Percentiles rank a stretch among this genome's conserved stretches.
Conservation (phyloP, 805 yeast species). For the Candida pseudoglaebosa region DNA sequence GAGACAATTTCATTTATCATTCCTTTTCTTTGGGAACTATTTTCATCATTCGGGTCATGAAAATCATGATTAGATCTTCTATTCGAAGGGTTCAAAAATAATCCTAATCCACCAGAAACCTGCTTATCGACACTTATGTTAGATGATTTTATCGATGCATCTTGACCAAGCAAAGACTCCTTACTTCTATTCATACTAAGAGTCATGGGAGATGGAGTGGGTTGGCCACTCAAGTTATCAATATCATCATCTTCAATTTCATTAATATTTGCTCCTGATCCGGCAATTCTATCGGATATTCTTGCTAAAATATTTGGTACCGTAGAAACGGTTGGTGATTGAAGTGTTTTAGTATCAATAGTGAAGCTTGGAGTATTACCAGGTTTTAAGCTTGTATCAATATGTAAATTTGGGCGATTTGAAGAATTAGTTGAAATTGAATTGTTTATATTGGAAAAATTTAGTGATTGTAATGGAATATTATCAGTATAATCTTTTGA, state of each 20-base stretch:
- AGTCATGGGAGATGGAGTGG: background rate
- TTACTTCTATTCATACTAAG: background rate
- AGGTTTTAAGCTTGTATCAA: background rate
- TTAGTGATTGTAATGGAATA: background rate
- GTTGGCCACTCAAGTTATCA: conserved; percentile 3
- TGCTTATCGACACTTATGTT: background rate
- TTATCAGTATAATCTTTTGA: conserved; percentile 3
- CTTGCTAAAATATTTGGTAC: conserved; percentile 20
- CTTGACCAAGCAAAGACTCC: background rate
- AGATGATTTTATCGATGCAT: background rate
- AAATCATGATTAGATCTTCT: background rate
- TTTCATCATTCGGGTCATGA: background rate
- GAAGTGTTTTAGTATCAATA: background rate
- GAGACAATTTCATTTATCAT: background rate
- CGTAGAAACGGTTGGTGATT: conserved; percentile 8
- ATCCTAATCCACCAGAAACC: conserved; percentile 7
- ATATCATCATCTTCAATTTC: background rate
- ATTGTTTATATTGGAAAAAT: background rate
- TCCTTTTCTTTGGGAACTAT: background rate
- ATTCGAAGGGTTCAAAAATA: conserved; percentile 1
- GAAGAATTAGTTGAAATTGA: background rate
- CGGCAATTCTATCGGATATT: conserved; percentile 35
- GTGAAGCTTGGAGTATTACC: background rate
- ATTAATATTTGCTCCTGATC: conserved; percentile 18
- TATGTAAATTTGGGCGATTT: background rate